These are phyloP conservation scores for Leccinum subgranulosum DNA, from an alignment of 768 basidiomycete species.

Conservation along the genomic window DNA sequence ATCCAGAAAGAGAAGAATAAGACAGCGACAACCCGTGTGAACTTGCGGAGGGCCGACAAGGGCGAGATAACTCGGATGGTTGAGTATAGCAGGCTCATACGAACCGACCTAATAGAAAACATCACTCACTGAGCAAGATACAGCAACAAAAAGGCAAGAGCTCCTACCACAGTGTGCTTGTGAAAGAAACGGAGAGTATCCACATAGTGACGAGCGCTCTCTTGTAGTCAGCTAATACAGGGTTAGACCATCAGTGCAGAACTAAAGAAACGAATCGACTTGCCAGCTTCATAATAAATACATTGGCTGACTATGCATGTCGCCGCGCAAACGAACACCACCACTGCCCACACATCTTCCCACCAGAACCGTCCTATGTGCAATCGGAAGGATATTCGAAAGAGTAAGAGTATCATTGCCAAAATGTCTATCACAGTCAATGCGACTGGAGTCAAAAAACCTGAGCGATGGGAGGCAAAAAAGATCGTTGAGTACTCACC, in stretches of 20 bases:
- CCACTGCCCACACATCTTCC: conserved; percentile 23
- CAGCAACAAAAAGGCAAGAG: background rate
- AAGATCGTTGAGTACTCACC: background rate
- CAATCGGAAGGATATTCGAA: conserved; percentile 14
- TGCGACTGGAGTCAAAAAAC: conserved; percentile 1
- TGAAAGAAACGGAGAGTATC: background rate
- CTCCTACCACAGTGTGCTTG: background rate
- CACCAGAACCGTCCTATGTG: conserved; percentile 21
- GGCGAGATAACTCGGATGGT: background rate
- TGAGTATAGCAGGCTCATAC: background rate
- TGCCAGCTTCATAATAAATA: background rate
- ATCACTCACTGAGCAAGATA: background rate
- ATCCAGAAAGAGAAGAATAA: conserved; percentile 1
- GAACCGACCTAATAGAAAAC: background rate
- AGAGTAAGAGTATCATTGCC: conserved; percentile 7
- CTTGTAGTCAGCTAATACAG: background rate
- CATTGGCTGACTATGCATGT: background rate
- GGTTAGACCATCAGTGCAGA: background rate
- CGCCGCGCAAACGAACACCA: background rate
- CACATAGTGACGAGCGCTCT: background rate
- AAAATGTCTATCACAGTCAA: conserved; percentile 5
- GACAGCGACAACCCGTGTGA: background rate
- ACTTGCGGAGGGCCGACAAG: background rate
- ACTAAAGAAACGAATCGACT: background rate
- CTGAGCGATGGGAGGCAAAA: background rate